Conservation (phyloP, 306 rosid genomes). For the Quercus variabilis region DNA sequence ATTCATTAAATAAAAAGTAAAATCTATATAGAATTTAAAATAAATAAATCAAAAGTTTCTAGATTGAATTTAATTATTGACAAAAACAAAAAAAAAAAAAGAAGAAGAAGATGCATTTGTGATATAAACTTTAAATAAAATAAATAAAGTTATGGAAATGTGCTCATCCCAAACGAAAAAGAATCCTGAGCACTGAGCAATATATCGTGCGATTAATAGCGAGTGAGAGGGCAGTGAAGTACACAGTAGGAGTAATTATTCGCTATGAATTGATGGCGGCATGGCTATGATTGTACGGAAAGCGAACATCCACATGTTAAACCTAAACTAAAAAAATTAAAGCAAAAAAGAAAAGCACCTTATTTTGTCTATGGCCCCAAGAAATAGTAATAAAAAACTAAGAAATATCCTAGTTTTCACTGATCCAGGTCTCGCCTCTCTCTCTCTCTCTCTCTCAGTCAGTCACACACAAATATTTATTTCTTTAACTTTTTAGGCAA, state of each 20-base stretch:
- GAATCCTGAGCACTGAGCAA: too few species aligned
- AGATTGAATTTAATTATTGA: too few species aligned
- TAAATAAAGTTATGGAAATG: too few species aligned
- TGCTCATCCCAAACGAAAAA: too few species aligned
- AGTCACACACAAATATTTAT: not conserved
- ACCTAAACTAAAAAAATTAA: not conserved
- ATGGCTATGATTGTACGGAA: conserved; percentile 18
- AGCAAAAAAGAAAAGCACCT: not conserved
- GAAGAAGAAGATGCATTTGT: too few species aligned
- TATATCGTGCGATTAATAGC: not conserved
- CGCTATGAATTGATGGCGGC: not conserved
- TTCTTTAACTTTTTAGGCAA: not conserved
- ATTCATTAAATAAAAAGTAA: too few species aligned
- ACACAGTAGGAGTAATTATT: not conserved
- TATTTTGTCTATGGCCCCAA: not conserved
- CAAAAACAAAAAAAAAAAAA: too few species aligned
- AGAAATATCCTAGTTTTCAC: not conserved
- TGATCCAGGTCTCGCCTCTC: not conserved
- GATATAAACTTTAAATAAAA: too few species aligned
- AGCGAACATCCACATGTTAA: not conserved
- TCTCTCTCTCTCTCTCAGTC: too few species aligned
- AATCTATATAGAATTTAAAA: too few species aligned
- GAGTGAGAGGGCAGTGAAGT: not conserved
- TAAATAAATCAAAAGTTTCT: too few species aligned
- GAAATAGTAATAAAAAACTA: not conserved